Evolutionary conservation across 768 basidiomycete genomes (phyloP), one percentile per base, ranked within the genome.

Genomic region (Lentinula edodes): DNA sequence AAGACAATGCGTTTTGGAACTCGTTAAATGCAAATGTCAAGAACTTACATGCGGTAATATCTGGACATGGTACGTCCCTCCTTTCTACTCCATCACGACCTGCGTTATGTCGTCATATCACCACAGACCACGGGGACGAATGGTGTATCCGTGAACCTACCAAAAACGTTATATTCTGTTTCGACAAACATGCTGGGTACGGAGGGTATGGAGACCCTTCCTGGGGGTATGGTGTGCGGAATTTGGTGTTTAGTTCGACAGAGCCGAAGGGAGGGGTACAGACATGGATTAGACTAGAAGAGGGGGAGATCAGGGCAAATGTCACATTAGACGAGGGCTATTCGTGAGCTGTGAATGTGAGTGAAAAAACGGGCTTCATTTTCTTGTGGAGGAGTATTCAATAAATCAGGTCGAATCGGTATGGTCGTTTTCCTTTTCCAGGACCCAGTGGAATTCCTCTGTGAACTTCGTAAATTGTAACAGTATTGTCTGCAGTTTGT

Each of bases 111-210:
- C 28, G 3, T 3, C 3, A 28, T 3, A 28, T 3, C 28, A 2
- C 3, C n/a, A 23, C 32, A 88, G 89, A 88, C 68, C 90, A 91
- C 64, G 90, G 90, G 1, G 80, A 91, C 61, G 88, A 90, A 69
- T 91, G 90, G 90, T 91, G 90, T 63, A 81, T 82, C 7, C 83
- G 87, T 16, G 87, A 90, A 62, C 80, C 80, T 1, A 78, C 77
- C 3, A 83, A 84, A 63, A 73, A 82, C 43, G 79, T 88, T 8
- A 80, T 88, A 0, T 89, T 90, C 70, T 92, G 90, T 69, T 92
- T 91, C 64, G 80, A 81, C 67, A 91, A 91, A 69, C 90, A 91
- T 68, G 87, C 88, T 1, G 89, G 89, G 84, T 89, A 65, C 12
- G 75, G 59, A 50, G 59, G 59, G 15, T 60, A 60, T 32, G 32